Evolutionary conservation across 179 eudicot genomes (phyloP).

Genomic region (Sideroxylon spinosum): DNA sequence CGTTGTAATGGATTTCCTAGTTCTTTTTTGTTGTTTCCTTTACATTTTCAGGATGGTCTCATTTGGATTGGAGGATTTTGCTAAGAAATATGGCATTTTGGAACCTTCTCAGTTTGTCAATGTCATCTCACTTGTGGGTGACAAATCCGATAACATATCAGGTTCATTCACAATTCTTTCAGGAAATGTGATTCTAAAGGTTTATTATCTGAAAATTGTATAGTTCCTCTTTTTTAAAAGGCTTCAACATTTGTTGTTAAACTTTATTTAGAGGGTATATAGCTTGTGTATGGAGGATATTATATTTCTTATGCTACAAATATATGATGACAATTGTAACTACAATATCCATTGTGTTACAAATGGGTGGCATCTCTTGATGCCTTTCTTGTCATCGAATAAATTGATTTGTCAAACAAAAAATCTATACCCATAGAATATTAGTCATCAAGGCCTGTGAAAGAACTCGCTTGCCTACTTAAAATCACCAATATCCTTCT

Average conservation of each 20-base stretch:
- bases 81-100: conserved; percentile 69
- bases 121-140: conserved; percentile 83
- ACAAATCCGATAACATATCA: conserved; percentile 93
- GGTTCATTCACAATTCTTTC: conserved; percentile 36
- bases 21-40: neutral
- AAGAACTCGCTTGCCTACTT: neutral
- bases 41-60: conserved; percentile 65
- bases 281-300: neutral
- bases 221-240: neutral
- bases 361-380: too few species aligned
- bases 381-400: too few species aligned
- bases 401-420: too few species aligned
- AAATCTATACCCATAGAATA: neutral
- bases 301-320: neutral
- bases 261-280: too few species aligned
- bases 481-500: neutral
- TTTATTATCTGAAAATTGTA: neutral
- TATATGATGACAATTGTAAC: neutral
- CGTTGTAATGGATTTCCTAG: neutral
- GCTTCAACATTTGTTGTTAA: too few species aligned
- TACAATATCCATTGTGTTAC: too few species aligned
- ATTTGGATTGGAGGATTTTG: conserved; percentile 91
- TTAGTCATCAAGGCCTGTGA: neutral
- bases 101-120: conserved; percentile 92
- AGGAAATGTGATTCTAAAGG: neutral